A percentile compares a stretch with the other conserved stretches of the same genome.
These are phyloP conservation scores for Gautieria morchelliformis DNA, from an alignment of 768 basidiomycete species.

Conservation along the genomic window DNA sequence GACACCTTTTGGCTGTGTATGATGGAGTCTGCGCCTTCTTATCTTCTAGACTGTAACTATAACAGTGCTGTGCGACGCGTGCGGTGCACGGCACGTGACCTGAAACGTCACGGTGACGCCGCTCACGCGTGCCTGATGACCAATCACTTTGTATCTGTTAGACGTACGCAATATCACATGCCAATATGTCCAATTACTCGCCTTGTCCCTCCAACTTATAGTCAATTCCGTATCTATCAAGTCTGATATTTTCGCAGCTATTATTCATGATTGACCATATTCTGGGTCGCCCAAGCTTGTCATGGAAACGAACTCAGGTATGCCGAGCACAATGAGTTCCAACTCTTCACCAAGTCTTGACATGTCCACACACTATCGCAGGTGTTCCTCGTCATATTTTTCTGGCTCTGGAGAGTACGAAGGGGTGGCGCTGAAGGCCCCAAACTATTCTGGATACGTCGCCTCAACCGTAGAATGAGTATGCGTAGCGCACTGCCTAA, in stretches of 20 bases:
- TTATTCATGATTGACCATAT: slow-evolving; percentile 85
- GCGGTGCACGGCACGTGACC: not conserved
- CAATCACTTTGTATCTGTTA: not conserved
- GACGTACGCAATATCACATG: slow-evolving; percentile 9
- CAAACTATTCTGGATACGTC: slow-evolving; percentile 52
- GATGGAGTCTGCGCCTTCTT: not conserved
- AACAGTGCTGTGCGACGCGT: not conserved
- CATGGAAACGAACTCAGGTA: slow-evolving; percentile 86
- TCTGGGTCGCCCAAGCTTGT: slow-evolving; percentile 74
- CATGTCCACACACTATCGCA: slow-evolving; percentile 21
- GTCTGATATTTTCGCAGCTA: not conserved
- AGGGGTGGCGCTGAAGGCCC: slow-evolving; percentile 58
- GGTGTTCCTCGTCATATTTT: slow-evolving; percentile 85
- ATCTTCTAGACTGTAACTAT: not conserved
- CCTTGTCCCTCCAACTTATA: not conserved
- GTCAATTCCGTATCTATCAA: not conserved
- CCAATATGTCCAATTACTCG: not conserved
- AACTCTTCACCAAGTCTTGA: not conserved
- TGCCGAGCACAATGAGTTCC: slow-evolving; percentile 9
- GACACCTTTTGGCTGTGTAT: not conserved
- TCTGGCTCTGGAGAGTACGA: slow-evolving; percentile 81
- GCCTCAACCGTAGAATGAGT: slow-evolving; percentile 53
- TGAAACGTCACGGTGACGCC: too few relatives aligned
- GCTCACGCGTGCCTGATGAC: too few relatives aligned
- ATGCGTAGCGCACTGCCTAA: slow-evolving; percentile 17